Evolutionary conservation across 1,139 yeast genomes (phyloP), one percentile per base, ranked within the genome.

Genomic region (Geotrichum aggregatum): DNA sequence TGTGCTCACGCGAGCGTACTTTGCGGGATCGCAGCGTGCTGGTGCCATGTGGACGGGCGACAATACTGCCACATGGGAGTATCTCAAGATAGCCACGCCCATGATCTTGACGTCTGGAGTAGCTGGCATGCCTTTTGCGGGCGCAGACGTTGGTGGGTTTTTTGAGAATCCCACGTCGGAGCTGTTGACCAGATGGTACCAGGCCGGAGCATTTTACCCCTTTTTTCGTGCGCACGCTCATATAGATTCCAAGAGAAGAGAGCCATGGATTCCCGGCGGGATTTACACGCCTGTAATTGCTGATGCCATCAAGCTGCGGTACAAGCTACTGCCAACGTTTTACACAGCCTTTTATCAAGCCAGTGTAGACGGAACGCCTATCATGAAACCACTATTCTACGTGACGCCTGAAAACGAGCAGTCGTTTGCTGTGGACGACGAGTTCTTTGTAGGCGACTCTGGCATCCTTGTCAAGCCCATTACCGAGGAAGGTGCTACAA

Each of bases 31-130:
- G 3, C 98, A 92, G 68, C 76, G 92, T 59, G 76, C 92, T 0
- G 84, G 94, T 0, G 96, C 98, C 0, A 84, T 87, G 80, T 94
- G 98, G 99, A 88, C 96, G 0, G 99, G 99, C 43, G 99, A 92
- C 68, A 92, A 91, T 67, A 84, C 80, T 79, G 87, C 97, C 7
- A 83, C 78, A 59, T 94, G 98, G 98, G 94, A 84, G 58, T 85
- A 88, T 62, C 75, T 92, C 57, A 76, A 78, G 61, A 75, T 80
- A 6, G 87, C 96, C 0, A 77, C 89, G 35, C 97, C 98, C 6
- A 91, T 89, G 95, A 70, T 88, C 22, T 72, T 92, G 54, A 86
- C 95, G 3, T 78, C 84, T 57, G 89, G 91, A 47, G 73, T 87
- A 40, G 87, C 81, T 1, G 96, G 96, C 4, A 83, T 83, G 84